Evolutionary conservation across 148 eudicot genomes (phyloP).

Genomic region (Persicaria maculosa): DNA sequence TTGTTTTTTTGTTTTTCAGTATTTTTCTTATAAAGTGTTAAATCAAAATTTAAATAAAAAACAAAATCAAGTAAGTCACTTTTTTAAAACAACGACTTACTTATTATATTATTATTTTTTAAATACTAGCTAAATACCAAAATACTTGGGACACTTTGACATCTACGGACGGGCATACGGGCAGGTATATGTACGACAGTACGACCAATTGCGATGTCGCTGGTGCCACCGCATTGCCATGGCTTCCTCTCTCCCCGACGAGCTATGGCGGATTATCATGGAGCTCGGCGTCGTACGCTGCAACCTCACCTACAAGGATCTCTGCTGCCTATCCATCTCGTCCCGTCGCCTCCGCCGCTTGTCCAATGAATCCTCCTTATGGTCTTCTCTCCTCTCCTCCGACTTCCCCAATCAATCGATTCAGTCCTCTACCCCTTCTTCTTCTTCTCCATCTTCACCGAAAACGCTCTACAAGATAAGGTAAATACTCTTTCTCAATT

Average conservation of each 20-base stretch:
- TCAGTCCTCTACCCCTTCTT: not conserved
- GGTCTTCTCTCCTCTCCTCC: conserved; percentile 52
- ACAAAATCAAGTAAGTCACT: too few relatives aligned
- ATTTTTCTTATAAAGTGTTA: too few relatives aligned
- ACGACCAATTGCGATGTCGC: not conserved
- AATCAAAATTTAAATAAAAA: too few relatives aligned
- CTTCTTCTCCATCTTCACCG: conserved; percentile 20
- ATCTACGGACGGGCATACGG: too few relatives aligned
- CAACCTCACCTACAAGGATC: conserved; percentile 42
- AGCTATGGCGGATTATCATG: conserved; percentile 56
- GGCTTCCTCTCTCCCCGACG: conserved; percentile 52
- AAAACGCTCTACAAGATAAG: conserved; percentile 46
- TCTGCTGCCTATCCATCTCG: conserved; percentile 61
- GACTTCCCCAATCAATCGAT: conserved; percentile 36
- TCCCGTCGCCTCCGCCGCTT: conserved; percentile 48
- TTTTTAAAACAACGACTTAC: too few relatives aligned
- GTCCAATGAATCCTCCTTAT: conserved; percentile 44
- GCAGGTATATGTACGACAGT: not conserved
- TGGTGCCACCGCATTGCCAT: conserved; percentile 10
- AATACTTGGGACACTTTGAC: too few relatives aligned
- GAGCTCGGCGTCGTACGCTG: conserved; percentile 40
- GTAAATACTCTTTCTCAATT: conserved; percentile 15
- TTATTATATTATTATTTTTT: too few relatives aligned
- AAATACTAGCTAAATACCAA: too few relatives aligned
- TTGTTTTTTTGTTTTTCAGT: too few relatives aligned